Conservation (phyloP, 768 basidiomycete genomes). For the Clavaria fumosa region DNA sequence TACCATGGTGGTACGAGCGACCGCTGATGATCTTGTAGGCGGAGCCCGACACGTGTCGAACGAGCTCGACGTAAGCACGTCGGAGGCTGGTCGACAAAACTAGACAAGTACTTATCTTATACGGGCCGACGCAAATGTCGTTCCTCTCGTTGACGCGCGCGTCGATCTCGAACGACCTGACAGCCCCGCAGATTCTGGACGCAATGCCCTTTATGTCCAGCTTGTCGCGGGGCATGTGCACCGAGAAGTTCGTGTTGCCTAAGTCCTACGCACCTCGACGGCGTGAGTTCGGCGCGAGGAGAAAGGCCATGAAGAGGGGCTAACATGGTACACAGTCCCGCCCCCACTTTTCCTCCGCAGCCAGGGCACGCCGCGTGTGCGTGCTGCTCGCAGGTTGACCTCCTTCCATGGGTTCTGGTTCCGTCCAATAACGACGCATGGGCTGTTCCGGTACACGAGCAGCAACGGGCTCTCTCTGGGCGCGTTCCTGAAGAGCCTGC, state of each 20-base stretch:
- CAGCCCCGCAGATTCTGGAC: slow-evolving; percentile 59
- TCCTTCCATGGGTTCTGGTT: slow-evolving; percentile 99
- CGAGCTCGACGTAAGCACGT: slow-evolving; percentile 3
- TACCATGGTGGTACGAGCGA: slow-evolving; percentile 94
- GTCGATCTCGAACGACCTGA: slow-evolving; percentile 58
- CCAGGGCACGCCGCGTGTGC: slow-evolving; percentile 44
- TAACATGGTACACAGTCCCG: slow-evolving; percentile 90
- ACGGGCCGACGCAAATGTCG: slow-evolving; percentile 69
- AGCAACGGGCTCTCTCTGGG: slow-evolving; percentile 53
- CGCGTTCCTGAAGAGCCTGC: slow-evolving; percentile 55
- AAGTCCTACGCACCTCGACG: slow-evolving; percentile 56
- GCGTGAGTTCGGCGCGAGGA: slow-evolving; percentile 1
- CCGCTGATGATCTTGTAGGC: slow-evolving; percentile 90
- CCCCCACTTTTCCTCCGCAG: slow-evolving; percentile 83
- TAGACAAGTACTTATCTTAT: slow-evolving; percentile 62
- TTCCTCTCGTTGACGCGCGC: slow-evolving; percentile 81
- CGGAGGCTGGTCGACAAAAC: not conserved
- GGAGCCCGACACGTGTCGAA: slow-evolving; percentile 77
- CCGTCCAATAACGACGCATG: slow-evolving; percentile 86
- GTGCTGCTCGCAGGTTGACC: slow-evolving; percentile 55
- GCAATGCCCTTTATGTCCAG: slow-evolving; percentile 76
- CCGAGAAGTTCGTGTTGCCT: slow-evolving; percentile 95
- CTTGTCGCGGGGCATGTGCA: slow-evolving; percentile 66
- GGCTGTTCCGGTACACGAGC: slow-evolving; percentile 73
- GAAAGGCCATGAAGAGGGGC: slow-evolving; percentile 15